These are phyloP conservation scores for Gnaphalium uliginosum DNA, from an alignment of 129 eudicot species.

Conservation along the genomic window DNA sequence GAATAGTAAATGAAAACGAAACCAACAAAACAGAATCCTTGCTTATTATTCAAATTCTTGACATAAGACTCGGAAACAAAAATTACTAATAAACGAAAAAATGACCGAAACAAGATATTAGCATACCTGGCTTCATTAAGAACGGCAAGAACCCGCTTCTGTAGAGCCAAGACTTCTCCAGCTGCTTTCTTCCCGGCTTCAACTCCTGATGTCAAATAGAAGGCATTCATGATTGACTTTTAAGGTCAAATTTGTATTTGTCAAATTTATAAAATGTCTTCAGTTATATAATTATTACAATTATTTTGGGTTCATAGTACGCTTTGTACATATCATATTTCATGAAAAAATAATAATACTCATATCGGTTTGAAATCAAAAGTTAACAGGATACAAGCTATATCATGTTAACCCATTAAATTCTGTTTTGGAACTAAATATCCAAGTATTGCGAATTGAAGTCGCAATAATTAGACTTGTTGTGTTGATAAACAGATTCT, in stretches of 20 bases:
- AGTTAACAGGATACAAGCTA: not conserved
- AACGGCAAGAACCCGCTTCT: constrained; percentile 85
- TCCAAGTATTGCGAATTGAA: not conserved
- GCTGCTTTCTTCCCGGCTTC: constrained; percentile 99
- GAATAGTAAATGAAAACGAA: not conserved
- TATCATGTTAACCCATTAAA: not conserved
- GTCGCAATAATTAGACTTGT: not conserved
- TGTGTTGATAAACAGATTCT: constrained; percentile 1
- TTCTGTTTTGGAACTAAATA: not conserved
- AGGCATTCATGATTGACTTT: not conserved
- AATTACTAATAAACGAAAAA: not conserved
- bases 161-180: constrained; percentile 95
- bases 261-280: not conserved
- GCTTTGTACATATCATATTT: not conserved
- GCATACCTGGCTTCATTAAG: constrained; percentile 90
- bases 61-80: not conserved
- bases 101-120: not conserved
- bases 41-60: not conserved
- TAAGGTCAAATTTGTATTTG: constrained; percentile 19
- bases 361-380: not conserved
- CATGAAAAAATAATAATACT: not conserved
- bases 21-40: not conserved
- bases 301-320: not conserved
- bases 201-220: constrained; percentile 55
- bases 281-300: not conserved